These are phyloP conservation scores for Glycine latifolia DNA, from an alignment of 306 rosid species.

Conservation along the genomic window DNA sequence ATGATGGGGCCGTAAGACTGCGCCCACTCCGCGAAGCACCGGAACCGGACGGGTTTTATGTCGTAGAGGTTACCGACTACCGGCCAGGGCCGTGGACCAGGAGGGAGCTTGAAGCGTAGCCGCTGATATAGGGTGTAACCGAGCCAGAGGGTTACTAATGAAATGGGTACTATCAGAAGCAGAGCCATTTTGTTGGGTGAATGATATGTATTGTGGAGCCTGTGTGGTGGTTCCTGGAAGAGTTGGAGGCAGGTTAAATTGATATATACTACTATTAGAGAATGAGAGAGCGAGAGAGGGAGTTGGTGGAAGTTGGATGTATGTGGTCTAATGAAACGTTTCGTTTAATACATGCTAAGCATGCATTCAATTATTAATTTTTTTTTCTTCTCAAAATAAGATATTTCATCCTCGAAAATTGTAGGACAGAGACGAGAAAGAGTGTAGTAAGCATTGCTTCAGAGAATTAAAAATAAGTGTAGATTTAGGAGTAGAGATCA, in stretches of 20 bases:
- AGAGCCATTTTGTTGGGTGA: constrained; percentile 27
- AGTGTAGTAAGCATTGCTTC: too few species aligned
- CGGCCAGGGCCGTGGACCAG: constrained; percentile 85
- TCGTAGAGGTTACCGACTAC: constrained; percentile 89
- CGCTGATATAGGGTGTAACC: constrained; percentile 53
- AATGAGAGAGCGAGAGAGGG: constrained; percentile 10
- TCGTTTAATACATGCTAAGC: background rate
- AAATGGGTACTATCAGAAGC: constrained; percentile 42
- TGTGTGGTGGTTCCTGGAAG: background rate
- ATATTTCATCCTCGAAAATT: too few species aligned
- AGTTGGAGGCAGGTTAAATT: constrained; percentile 35
- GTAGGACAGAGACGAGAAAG: too few species aligned
- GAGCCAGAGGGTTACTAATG: constrained; percentile 48
- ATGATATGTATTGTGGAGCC: too few species aligned
- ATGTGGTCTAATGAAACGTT: background rate
- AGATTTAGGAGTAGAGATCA: too few species aligned
- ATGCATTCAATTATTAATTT: background rate
- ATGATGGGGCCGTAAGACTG: constrained; percentile 79
- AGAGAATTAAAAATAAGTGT: too few species aligned
- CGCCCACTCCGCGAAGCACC: constrained; percentile 88
- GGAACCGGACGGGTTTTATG: constrained; percentile 81
- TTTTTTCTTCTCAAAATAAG: too few species aligned
- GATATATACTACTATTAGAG: constrained; percentile 27
- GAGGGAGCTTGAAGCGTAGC: constrained; percentile 81
- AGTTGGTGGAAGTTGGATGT: constrained; percentile 59